Evolutionary conservation across 345 rosid species (phyloP).

Genomic region (Rhizophora apiculata): DNA sequence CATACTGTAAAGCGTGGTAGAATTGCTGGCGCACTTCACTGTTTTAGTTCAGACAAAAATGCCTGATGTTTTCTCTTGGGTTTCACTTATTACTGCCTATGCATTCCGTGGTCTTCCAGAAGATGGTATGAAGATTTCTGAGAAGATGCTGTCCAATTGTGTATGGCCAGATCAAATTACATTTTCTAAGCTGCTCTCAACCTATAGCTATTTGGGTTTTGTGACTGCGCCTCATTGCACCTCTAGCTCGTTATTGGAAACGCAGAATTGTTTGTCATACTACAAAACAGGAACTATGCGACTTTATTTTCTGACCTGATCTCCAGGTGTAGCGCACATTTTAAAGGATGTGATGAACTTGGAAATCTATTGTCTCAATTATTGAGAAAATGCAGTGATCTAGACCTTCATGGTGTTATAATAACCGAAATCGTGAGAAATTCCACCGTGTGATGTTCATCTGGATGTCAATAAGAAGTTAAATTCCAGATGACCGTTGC

Average conservation of each 20-base stretch:
- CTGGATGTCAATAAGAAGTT: neutral
- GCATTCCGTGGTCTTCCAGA: conserved; percentile 56
- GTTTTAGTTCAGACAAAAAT: conserved; percentile 38
- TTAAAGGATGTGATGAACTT: too few relatives aligned
- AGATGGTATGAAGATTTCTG: conserved; percentile 44
- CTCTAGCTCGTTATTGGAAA: conserved; percentile 24
- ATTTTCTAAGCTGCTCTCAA: conserved; percentile 55
- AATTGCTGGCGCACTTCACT: conserved; percentile 41
- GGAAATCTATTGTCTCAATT: too few relatives aligned
- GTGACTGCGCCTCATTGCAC: conserved; percentile 48
- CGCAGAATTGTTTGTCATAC: too few relatives aligned
- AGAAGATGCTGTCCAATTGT: conserved; percentile 42
- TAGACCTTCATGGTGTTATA: too few relatives aligned
- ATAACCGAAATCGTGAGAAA: too few relatives aligned
- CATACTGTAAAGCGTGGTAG: conserved; percentile 61
- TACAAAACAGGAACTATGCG: too few relatives aligned
- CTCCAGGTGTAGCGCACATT: too few relatives aligned
- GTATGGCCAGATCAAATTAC: conserved; percentile 56
- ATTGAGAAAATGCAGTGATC: too few relatives aligned
- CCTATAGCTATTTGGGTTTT: conserved; percentile 66
- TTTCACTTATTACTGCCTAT: conserved; percentile 54
- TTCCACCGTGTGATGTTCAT: too few relatives aligned
- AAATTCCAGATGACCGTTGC: neutral
- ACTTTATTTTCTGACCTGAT: too few relatives aligned
- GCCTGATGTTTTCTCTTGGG: conserved; percentile 66